Conservation (phyloP, 2,329 filamentous ascomycete genomes). For the Aspergillus candidus region DNA sequence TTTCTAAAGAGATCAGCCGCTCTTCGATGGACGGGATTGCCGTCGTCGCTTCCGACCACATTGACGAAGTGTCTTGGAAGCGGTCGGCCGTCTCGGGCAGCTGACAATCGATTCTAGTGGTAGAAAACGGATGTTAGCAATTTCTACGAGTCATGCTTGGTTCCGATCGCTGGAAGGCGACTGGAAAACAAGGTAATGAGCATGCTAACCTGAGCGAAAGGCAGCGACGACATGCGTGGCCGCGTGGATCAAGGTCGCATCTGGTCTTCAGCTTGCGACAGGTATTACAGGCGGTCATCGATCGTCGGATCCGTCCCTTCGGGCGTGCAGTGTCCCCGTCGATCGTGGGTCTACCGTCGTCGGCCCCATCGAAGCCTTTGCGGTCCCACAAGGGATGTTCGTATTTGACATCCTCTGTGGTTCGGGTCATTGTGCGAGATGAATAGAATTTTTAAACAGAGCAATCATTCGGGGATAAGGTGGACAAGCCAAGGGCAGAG, state of each 20-base stretch:
- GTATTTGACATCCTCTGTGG: slow-evolving; percentile 17
- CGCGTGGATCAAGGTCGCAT: slow-evolving; percentile 31
- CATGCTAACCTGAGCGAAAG: slow-evolving; percentile 27
- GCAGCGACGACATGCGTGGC: slow-evolving; percentile 32
- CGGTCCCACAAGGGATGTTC: slow-evolving; percentile 22
- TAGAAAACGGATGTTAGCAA: slow-evolving; percentile 6
- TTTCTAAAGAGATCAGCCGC: slow-evolving; percentile 27
- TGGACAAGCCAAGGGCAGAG: not conserved
- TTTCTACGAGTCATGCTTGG: too few species aligned
- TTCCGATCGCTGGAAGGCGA: not conserved
- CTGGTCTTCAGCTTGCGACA: slow-evolving; percentile 34
- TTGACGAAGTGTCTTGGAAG: slow-evolving; percentile 26
- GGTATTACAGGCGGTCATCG: slow-evolving; percentile 34
- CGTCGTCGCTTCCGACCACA: slow-evolving; percentile 26
- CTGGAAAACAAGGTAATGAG: not conserved
- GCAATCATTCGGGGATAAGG: slow-evolving; percentile 9
- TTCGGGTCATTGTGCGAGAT: slow-evolving; percentile 23
- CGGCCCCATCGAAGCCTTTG: slow-evolving; percentile 18
- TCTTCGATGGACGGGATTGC: slow-evolving; percentile 31
- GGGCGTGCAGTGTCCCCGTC: slow-evolving; percentile 22
- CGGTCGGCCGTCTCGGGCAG: slow-evolving; percentile 30
- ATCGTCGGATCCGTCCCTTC: slow-evolving; percentile 30
- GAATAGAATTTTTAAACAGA: slow-evolving; percentile 1
- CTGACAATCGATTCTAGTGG: slow-evolving; percentile 28
- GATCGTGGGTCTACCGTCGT: slow-evolving; percentile 19